Evolutionary conservation across 208 protist genomes (phyloP), one percentile per base, ranked within the genome.

Genomic region (Strigomonas culicis): DNA sequence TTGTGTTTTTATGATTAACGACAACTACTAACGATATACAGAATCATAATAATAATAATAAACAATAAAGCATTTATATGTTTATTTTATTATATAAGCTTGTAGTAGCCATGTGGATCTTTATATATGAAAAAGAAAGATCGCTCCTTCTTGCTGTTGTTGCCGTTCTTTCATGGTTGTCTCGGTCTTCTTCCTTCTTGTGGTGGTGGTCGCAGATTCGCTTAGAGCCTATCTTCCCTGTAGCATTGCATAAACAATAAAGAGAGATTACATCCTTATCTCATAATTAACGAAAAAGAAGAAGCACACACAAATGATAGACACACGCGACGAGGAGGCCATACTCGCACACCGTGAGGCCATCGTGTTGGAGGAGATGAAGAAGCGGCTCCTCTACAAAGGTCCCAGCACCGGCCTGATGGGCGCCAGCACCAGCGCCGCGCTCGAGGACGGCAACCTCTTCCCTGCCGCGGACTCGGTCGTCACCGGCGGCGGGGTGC

Each of bases 291-390:
- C 7, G 13, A 2, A 17, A 39, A 57, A 57, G 28, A 57, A 57
- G 19, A 39, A 57, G 21, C 7, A 57, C 2, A 59, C 31, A 39
- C 10, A 13, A 39, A 58, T n/a, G n/a, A 2, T 36, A 25, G 7
- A 36, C 22, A 39, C 27, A 22, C n/a, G 46, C 0, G 46, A 39
- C 60, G 41, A 52, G 41, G 25, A 44, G 22, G 31, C 22, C 3
- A 39, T 39, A 3, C 32, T 39, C 52, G 27, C 27, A 22, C 63
- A 73, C 41, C 68, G 73, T 22, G 77, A 83, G 60, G 69, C 46
- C 8, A 70, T 70, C 17, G 63, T 66, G 19, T 61, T 83, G n/a
- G 63, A 50, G 0, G 73, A 83, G 63, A 49, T 71, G 21, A 79
- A 83, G 59, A 46, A 65, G 39, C 36, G 56, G n/a, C 66, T 83